These are phyloP conservation scores for Ottelia alismoides DNA, from an alignment of 106 monocot genomes.

Conservation along the genomic window DNA sequence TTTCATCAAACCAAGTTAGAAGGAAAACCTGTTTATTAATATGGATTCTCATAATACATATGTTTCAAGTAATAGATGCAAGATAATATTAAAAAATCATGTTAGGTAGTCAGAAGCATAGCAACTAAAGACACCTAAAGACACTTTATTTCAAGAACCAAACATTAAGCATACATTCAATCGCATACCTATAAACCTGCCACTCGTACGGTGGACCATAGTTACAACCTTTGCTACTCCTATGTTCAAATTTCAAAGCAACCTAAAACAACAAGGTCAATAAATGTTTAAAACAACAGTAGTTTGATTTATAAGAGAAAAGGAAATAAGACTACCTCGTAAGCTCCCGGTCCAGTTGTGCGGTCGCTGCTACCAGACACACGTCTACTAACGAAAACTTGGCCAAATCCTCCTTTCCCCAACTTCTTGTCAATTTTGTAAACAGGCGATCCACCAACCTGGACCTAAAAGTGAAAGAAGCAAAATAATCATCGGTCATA, in stretches of 20 bases:
- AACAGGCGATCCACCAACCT: conserved; percentile 63
- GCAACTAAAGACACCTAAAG: no score
- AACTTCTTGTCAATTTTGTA: conserved; percentile 72
- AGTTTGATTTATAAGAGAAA: not conserved
- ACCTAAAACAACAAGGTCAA: conserved; percentile 32
- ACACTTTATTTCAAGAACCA: not conserved
- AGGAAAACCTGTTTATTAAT: no score
- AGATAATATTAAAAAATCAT: no score
- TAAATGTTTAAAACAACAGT: not conserved
- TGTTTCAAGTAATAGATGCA: no score
- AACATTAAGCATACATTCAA: not conserved
- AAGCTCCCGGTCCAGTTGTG: conserved; percentile 33
- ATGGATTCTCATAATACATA: no score
- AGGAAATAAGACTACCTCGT: conserved; percentile 30
- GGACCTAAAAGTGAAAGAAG: conserved; percentile 34
- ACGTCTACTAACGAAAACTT: conserved; percentile 78
- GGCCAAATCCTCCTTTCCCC: conserved; percentile 88
- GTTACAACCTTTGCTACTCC: conserved; percentile 76
- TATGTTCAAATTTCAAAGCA: conserved; percentile 72
- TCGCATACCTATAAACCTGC: conserved; percentile 74
- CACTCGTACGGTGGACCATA: conserved; percentile 83
- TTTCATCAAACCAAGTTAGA: no score
- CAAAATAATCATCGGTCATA: conserved; percentile 5
- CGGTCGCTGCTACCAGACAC: conserved; percentile 46
- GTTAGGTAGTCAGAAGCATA: no score